Evolutionary conservation across 768 basidiomycete species (phyloP).

Genomic region (Termitomyces sp.): DNA sequence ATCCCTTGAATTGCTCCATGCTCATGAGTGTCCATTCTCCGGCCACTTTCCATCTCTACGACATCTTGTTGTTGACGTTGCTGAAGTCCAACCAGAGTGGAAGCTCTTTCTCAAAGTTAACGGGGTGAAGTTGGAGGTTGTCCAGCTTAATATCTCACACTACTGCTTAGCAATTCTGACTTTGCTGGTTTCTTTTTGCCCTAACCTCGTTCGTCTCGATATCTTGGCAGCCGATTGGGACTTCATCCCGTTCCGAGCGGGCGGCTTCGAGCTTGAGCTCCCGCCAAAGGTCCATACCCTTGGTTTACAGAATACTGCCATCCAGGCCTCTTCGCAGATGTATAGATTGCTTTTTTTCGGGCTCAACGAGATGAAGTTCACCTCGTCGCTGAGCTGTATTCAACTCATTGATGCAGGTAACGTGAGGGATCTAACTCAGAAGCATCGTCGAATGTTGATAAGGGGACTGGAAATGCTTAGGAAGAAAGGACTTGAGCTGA

Average conservation of each 20-base stretch:
- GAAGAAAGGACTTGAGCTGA: slow-evolving; percentile 7
- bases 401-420: slow-evolving; percentile 11
- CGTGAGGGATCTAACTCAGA: slow-evolving; percentile 6
- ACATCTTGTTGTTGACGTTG: slow-evolving; percentile 1
- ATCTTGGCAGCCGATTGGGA: slow-evolving; percentile 8
- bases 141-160: slow-evolving; percentile 2
- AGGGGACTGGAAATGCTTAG: slow-evolving; percentile 2
- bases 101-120: slow-evolving; percentile 2
- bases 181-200: slow-evolving; percentile 2
- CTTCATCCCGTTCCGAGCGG: neutral
- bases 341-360: slow-evolving; percentile 3
- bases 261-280: neutral
- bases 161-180: neutral
- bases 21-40: neutral
- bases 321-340: slow-evolving; percentile 2
- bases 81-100: neutral
- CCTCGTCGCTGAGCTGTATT: slow-evolving; percentile 5
- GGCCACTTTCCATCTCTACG: slow-evolving; percentile 11
- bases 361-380: neutral
- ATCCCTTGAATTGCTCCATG: slow-evolving; percentile 2
- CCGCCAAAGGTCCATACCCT: slow-evolving; percentile 10
- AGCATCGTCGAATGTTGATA: slow-evolving; percentile 7
- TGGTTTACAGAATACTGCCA: slow-evolving; percentile 9
- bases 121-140: slow-evolving; percentile 8
- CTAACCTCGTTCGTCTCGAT: slow-evolving; percentile 12